Evolutionary conservation across 2,329 filamentous ascomycete genomes (phyloP), one percentile per base, ranked within the genome.

Genomic region (Beauveria asiatica): DNA sequence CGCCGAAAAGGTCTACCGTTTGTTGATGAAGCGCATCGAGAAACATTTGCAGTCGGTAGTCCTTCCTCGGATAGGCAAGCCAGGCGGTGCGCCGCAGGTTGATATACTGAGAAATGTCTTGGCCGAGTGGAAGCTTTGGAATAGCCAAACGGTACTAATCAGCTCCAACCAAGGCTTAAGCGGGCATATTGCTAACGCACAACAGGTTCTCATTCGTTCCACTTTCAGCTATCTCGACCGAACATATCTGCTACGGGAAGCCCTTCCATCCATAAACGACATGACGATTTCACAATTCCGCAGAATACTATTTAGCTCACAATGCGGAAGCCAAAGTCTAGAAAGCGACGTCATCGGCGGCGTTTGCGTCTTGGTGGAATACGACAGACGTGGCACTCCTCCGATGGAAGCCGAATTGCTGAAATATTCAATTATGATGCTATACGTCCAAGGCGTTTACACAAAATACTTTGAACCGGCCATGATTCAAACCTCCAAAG

Each of bases 141-240:
- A 86, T 66, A 77, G 81, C 45, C 88, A 94, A 72, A 79, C 91
- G 75, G 88, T 90, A 78, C 65, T 83, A 72, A 58, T 21, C 21
- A 11, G 4, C 37, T n/a, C 2, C 3, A n/a, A 6, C 2, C 3
- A 27, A 6, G n/a, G 9, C 13, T 19, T 30, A 19, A 30, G 37
- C 37, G 7, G 23, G n/a, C 39, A 53, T 45, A 39, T 63, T 42
- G 65, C 62, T 61, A 7, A 59, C 33, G 6, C 3, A 19, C 3
- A 39, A 48, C 41, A 92, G 86, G 83, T 86, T 65, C 86, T 87
- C 16, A 83, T 99, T 57, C 85, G 92, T 53, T 93, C 89, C 64
- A 88, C 95, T 44, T 97, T 97, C 74, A 96, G 92, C 75, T 99
- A 92, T 69, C 82, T 99, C 65, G 93, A 99, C 71, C 86, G 94